Percentiles rank a stretch among this genome's conserved stretches.
phyloP scores from a whole-genome alignment of 2,329 filamentous ascomycete species.

The Phyllachora maydis region DNA sequence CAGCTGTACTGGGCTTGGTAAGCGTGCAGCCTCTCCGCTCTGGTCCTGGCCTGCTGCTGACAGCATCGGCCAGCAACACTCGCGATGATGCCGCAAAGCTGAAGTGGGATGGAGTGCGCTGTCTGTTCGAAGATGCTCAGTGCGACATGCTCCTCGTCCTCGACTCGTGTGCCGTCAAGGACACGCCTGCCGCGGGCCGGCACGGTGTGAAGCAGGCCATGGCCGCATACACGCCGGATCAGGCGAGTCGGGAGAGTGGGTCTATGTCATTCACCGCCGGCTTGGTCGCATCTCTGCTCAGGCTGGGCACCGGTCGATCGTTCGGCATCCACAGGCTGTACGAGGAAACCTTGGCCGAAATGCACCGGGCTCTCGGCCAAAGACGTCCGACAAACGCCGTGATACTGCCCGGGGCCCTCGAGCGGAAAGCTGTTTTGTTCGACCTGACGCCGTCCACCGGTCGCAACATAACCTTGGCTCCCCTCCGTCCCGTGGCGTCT shows the following conservation, averaged over 20 bases:
- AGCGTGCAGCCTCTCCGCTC: conserved; percentile 11
- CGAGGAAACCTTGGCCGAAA: conserved; percentile 28
- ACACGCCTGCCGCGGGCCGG: conserved; percentile 25
- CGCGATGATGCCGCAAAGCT: conserved; percentile 37
- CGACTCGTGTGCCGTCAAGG: conserved; percentile 36
- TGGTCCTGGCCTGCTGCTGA: conserved; percentile 2
- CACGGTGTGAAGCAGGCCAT: conserved; percentile 41
- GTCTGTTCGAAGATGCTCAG: conserved; percentile 38
- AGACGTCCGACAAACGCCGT: no score
- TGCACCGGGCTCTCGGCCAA: conserved; percentile 19
- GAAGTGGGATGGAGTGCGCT: conserved; percentile 42
- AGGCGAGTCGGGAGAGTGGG: conserved; percentile 19
- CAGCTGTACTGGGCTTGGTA: conserved; percentile 49
- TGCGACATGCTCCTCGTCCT: conserved; percentile 42
- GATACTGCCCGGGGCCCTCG: conserved; percentile 9
- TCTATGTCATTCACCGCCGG: conserved; percentile 36
- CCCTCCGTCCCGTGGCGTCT: conserved; percentile 16
- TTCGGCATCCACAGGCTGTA: conserved; percentile 35
- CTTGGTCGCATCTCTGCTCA: conserved; percentile 31
- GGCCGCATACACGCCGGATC: conserved; percentile 35
- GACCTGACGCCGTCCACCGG: conserved; percentile 31
- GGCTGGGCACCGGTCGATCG: conserved; percentile 27
- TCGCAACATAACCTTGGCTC: conserved; percentile 30
- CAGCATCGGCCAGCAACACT: conserved; percentile 26
- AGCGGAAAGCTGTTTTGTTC: conserved; percentile 28